Evolutionary conservation across 176 grass and related monocot species (phyloP).

Genomic region (Aegilops sharonensis): DNA sequence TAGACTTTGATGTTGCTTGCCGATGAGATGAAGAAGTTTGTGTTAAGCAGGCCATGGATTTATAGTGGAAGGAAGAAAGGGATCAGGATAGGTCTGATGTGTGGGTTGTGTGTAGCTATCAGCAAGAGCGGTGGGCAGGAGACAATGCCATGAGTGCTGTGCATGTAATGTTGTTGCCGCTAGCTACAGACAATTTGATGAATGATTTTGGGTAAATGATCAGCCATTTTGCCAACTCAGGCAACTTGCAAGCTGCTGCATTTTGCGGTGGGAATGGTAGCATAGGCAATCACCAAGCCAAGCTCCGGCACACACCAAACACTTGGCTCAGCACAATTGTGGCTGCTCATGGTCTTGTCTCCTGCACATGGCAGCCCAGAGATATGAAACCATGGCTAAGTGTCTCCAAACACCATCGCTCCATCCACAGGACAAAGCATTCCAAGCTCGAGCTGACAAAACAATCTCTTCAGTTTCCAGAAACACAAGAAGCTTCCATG

Average conservation of each 20-base stretch:
- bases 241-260: background rate
- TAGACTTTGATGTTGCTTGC: background rate
- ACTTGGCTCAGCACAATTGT: background rate
- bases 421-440: background rate
- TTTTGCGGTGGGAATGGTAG: background rate
- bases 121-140: slow-evolving; percentile 3
- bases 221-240: background rate
- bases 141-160: slow-evolving; percentile 34
- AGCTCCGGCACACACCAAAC: background rate
- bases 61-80: slow-evolving; percentile 15
- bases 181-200: background rate
- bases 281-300: background rate
- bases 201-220: background rate
- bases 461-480: background rate
- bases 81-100: background rate
- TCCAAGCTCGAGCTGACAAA: background rate
- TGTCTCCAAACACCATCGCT: background rate
- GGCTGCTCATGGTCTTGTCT: background rate
- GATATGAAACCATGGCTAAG: background rate
- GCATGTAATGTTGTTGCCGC: slow-evolving; percentile 17
- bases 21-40: slow-evolving; percentile 14
- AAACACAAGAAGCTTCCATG: slow-evolving; percentile 14
- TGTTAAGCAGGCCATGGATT: slow-evolving; percentile 4
- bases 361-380: background rate
- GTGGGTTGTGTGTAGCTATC: background rate